phyloP scores from a whole-genome alignment of 2,329 filamentous ascomycete species.

The Talaromyces amestolkiae region DNA sequence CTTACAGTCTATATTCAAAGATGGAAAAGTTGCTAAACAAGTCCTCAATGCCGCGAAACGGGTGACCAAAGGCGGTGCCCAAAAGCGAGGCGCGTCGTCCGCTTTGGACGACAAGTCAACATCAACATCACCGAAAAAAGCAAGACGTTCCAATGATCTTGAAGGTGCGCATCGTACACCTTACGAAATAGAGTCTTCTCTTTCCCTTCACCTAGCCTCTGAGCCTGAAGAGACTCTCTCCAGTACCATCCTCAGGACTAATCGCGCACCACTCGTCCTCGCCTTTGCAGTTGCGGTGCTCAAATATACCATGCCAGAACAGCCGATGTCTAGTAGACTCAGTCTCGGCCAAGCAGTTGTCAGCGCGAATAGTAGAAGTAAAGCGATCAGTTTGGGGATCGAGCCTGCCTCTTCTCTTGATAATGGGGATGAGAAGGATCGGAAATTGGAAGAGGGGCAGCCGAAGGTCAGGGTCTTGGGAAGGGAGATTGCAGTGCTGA shows the following conservation, averaged over 20 bases:
- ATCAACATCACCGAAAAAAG: slow-evolving; percentile 35
- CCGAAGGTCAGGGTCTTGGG: slow-evolving; percentile 71
- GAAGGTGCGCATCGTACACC: slow-evolving; percentile 24
- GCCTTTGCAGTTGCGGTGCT: slow-evolving; percentile 74
- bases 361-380: slow-evolving; percentile 73
- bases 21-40: slow-evolving; percentile 57
- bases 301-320: slow-evolving; percentile 78
- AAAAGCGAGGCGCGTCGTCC: slow-evolving; percentile 49
- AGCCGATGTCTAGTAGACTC: slow-evolving; percentile 77
- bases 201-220: slow-evolving; percentile 33
- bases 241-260: slow-evolving; percentile 63
- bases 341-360: slow-evolving; percentile 82
- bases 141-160: slow-evolving; percentile 23
- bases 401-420: slow-evolving; percentile 57
- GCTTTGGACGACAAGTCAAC: slow-evolving; percentile 29
- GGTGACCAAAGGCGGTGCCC: slow-evolving; percentile 38
- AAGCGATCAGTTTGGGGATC: slow-evolving; percentile 72
- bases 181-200: slow-evolving; percentile 34
- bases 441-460: slow-evolving; percentile 72
- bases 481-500: slow-evolving; percentile 70
- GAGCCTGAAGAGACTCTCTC: slow-evolving; percentile 59
- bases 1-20: slow-evolving; percentile 46
- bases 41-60: slow-evolving; percentile 56
- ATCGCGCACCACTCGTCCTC: slow-evolving; percentile 76
- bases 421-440: slow-evolving; percentile 51